Evolutionary conservation across 805 yeast genomes (phyloP).

Genomic region (Yarrowia sp.): DNA sequence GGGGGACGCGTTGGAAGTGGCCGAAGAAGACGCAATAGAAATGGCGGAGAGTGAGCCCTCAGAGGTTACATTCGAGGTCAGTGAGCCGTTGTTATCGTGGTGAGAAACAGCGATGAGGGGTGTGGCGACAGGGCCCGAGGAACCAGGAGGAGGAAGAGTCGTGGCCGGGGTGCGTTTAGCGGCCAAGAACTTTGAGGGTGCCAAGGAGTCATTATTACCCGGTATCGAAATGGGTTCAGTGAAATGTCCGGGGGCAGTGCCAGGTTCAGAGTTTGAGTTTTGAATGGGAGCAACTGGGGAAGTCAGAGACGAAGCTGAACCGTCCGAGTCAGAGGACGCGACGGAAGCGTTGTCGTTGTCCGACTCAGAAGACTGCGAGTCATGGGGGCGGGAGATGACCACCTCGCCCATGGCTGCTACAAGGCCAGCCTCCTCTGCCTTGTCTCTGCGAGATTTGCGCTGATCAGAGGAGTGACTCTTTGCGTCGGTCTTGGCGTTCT

Average conservation of each 20-base stretch:
- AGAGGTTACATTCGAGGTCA: conserved; percentile 21
- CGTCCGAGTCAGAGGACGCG: background rate
- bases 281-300: conserved; percentile 19
- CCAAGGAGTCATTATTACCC: conserved; percentile 9
- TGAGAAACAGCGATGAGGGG: conserved; percentile 6
- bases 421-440: conserved; percentile 3
- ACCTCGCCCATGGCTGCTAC: conserved; percentile 20
- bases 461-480: background rate
- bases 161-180: conserved; percentile 9
- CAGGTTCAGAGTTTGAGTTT: conserved; percentile 20
- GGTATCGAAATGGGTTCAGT: conserved; percentile 20
- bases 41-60: conserved; percentile 19
- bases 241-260: conserved; percentile 7
- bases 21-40: conserved; percentile 15
- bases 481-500: background rate
- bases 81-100: conserved; percentile 12
- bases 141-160: conserved; percentile 11
- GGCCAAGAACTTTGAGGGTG: background rate
- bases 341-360: background rate
- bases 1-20: conserved; percentile 22
- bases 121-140: conserved; percentile 15
- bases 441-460: conserved; percentile 16
- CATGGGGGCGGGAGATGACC: conserved; percentile 15
- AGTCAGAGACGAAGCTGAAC: background rate
- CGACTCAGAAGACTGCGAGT: background rate